Evolutionary conservation across 2,329 filamentous ascomycete genomes (phyloP), one percentile per base, ranked within the genome.

Genomic region (Colletotrichum sublineola): DNA sequence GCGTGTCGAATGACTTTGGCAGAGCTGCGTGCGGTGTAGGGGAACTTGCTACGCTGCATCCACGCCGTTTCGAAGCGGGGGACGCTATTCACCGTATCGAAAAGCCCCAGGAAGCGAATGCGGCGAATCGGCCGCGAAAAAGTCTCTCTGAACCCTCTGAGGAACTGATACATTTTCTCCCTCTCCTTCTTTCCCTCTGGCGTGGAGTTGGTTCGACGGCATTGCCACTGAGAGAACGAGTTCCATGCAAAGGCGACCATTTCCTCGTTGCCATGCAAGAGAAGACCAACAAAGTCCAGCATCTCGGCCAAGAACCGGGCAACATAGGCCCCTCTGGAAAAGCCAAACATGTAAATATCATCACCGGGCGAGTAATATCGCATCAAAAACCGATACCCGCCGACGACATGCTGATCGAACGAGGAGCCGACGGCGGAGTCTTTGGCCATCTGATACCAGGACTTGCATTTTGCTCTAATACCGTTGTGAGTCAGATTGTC

Each of bases 171-270:
- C 82, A 94, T 91, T 73, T 90, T 85, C n/a, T 84, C 84, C 75
- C 89, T 87, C 74, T 90, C 82, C 74, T 81, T 77, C 38, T 81
- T 79, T 1, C 81, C 83, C 29, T 83, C 81, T 0, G 9, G 81
- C 79, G 42, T 81, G 77, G 18, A 73, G 69, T 78, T 78, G 0
- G 84, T 82, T 12, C 86, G 82, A 9, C 91, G 88, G 55, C 86
- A 87, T 77, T 94, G 91, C 91, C 92, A 94, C 78, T 91, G 90
- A 9, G 91, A 88, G 77, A 94, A 95, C 0, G 92, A 91, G 79
- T 93, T 95, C 93, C 94, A 96, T 0, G 93, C 94, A 79, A 97
- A 97, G 5, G 88, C 86, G 63, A 94, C 90, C 90, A 96, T 92
- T 76, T 96, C 94, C 78, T 97, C 93, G 76, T 97, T 97, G 14